These are phyloP conservation scores for Ganoderma meredithae DNA, from an alignment of 1,284 basidiomycete species.

Conservation along the genomic window DNA sequence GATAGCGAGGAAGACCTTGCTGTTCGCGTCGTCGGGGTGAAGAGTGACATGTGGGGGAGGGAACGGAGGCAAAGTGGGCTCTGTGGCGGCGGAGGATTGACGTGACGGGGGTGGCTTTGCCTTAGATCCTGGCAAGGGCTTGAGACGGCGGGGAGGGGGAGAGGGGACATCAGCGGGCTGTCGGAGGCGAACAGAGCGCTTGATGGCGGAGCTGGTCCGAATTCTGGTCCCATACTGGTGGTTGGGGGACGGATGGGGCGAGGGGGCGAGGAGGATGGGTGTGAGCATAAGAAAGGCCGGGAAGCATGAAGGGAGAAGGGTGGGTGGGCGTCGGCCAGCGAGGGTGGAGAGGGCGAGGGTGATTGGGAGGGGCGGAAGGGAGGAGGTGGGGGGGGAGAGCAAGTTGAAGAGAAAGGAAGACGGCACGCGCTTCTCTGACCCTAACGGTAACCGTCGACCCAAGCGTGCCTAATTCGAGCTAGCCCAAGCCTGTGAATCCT, in stretches of 20 bases:
- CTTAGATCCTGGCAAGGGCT: conserved; percentile 41
- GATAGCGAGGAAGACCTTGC: conserved; percentile 74
- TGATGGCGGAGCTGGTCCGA: conserved; percentile 58
- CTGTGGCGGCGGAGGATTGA: conserved; percentile 18
- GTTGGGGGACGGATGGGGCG: conserved; percentile 33
- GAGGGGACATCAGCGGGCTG: conserved; percentile 48
- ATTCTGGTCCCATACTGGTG: conserved; percentile 64
- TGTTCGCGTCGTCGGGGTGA: conserved; percentile 74
- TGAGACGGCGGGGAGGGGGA: conserved; percentile 46
- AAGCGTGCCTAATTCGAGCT: conserved; percentile 45
- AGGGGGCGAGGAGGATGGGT: conserved; percentile 34
- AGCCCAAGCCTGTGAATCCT: conserved; percentile 31
- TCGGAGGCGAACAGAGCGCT: conserved; percentile 57
- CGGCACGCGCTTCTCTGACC: conserved; percentile 43
- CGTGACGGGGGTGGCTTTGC: conserved; percentile 26
- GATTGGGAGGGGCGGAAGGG: conserved; percentile 37
- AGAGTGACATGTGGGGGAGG: conserved; percentile 68
- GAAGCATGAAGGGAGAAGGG: conserved; percentile 45
- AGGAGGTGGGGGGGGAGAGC: conserved; percentile 40
- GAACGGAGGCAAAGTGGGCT: conserved; percentile 48
- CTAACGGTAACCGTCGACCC: conserved; percentile 43
- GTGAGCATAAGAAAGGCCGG: conserved; percentile 43
- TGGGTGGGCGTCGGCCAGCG: conserved; percentile 51
- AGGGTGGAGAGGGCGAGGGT: conserved; percentile 35
- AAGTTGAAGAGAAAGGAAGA: conserved; percentile 48